Evolutionary conservation across 176 grass and related monocot species (phyloP).

Genomic region (Tillandsia leiboldiana): DNA sequence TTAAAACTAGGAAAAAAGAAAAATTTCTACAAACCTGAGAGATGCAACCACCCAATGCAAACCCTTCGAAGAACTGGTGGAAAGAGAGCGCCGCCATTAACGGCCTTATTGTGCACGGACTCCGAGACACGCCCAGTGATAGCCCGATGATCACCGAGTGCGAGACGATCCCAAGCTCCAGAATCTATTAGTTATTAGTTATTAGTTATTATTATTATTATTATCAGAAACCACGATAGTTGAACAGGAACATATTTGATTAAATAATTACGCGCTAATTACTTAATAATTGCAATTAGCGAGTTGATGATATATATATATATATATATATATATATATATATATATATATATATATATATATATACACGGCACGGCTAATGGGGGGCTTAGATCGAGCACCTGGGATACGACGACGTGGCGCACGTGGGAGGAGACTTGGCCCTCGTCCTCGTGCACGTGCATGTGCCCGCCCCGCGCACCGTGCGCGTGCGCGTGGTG

Average conservation of each 20-base stretch:
- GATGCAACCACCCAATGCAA: slow-evolving; percentile 77
- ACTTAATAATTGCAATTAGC: neutral
- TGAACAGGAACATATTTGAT: neutral
- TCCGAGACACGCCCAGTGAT: slow-evolving; percentile 65
- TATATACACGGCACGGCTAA: too few species aligned
- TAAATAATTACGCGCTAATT: neutral
- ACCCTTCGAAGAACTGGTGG: slow-evolving; percentile 95
- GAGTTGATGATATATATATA: neutral
- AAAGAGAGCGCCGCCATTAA: slow-evolving; percentile 55
- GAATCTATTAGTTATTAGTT: slow-evolving; percentile 29
- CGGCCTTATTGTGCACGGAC: slow-evolving; percentile 72
- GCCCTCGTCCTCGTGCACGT: slow-evolving; percentile 14
- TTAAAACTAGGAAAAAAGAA: neutral
- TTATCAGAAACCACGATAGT: neutral
- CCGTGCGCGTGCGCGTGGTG: slow-evolving; percentile 17
- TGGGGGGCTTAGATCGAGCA: slow-evolving; percentile 11
- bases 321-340: too few species aligned
- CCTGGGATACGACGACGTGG: slow-evolving; percentile 82
- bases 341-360: too few species aligned
- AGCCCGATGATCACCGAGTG: slow-evolving; percentile 90
- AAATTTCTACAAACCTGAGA: slow-evolving; percentile 43
- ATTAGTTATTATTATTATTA: too few species aligned
- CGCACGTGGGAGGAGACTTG: slow-evolving; percentile 40
- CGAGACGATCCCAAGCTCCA: slow-evolving; percentile 91
- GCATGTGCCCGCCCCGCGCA: neutral